Evolutionary conservation across 2,329 filamentous ascomycete genomes (phyloP).

Genomic region (Corniculantispora saksenae): DNA sequence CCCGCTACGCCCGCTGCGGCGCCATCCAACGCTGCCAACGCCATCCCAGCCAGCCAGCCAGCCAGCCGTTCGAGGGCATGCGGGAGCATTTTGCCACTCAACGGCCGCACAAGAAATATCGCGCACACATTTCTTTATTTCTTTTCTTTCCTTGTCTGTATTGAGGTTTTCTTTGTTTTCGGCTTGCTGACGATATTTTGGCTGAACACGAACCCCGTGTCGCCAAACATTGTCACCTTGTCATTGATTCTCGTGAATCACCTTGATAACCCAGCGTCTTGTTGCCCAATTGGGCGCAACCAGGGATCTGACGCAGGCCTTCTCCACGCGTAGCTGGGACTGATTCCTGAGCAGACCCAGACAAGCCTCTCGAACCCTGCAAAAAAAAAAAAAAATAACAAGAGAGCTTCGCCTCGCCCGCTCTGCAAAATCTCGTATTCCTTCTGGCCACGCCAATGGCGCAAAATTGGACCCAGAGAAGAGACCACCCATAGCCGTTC

Average conservation of each 20-base stretch:
- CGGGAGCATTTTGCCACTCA: slow-evolving; percentile 16
- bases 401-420: slow-evolving; percentile 7
- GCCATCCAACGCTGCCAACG: not conserved
- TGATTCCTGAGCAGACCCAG: not conserved
- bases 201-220: not conserved
- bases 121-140: not conserved
- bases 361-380: slow-evolving; percentile 1
- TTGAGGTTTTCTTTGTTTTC: not conserved
- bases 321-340: not conserved
- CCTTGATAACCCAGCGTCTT: slow-evolving; percentile 4
- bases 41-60: slow-evolving; percentile 6
- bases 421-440: slow-evolving; percentile 18
- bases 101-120: slow-evolving; percentile 7
- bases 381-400: no score
- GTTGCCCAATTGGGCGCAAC: not conserved
- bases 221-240: not conserved
- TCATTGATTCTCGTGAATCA: not conserved
- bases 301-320: slow-evolving; percentile 3
- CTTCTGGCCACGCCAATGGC: not conserved
- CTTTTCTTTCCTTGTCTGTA: not conserved
- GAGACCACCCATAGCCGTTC: not conserved
- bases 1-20: not conserved
- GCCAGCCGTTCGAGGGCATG: slow-evolving; percentile 14
- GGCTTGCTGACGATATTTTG: no score
- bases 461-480: not conserved